Base-by-base conservation (phyloP, 1,284 basidiomycete genomes). In the Exsudoporus floridanus region DNA sequence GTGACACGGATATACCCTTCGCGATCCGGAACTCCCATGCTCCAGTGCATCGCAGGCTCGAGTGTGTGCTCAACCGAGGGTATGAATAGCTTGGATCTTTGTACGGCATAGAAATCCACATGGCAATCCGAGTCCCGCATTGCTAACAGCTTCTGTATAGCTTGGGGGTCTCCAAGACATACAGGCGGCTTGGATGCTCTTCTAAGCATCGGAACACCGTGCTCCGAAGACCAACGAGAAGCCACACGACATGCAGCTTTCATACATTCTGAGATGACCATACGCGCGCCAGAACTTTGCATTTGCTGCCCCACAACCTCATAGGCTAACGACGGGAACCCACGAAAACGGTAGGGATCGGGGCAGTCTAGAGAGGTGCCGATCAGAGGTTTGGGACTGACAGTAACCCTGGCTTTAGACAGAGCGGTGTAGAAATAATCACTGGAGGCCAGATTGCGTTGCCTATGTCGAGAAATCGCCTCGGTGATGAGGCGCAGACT, bases 1-100 rank as follows among this genome's bases (percentile, higher is more conserved):
- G 97, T 98, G 5, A 83, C 84, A n/a, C 91, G 82, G 10, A 80
- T 72, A 69, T 99, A 99, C 9, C 86, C 88, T 57, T 88, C 85
- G 46, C 82, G 81, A 1, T 78, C 76, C 1, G 77, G 74, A 23
- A 94, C 70, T 5, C 90, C 94, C 60, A 98, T 73, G 4, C 75
- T 70, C 74, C 79, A 88, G 65, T 98, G 94, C 44, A 72, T 76
- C 14, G 71, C 76, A 0, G 90, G 83, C 27, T 76, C 69, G 16
- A 83, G 64, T 0, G 75, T 73, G 63, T 83, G 83, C 19, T 68
- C 67, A 0, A 76, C 77, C 0, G 72, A 50, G 0, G 76, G 67
- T 10, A 72, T 62, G 13, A 68, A 58, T 13, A 75, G 50, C 19
- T 75, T 65, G 39, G 65, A 56, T n/a, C 64, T 63, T 38, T 76